Percentiles rank a stretch among this genome's conserved stretches.
Evolutionary conservation across 1,284 basidiomycete genomes (phyloP).

Genomic region (Trametes polyzona): DNA sequence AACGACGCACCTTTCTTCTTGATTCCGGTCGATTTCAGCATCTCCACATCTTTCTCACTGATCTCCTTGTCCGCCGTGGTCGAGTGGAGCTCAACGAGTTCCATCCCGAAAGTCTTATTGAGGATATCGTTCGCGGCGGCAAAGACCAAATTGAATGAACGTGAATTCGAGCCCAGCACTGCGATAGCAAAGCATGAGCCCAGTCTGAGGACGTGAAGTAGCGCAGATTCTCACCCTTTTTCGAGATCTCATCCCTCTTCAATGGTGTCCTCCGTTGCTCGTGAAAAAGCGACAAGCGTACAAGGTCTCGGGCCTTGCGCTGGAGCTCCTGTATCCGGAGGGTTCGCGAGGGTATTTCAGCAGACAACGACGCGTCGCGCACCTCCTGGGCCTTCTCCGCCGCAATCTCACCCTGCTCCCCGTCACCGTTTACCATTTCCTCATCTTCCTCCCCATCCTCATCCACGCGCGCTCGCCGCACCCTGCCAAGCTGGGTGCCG

Average conservation of each 20-base stretch:
- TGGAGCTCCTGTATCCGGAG: constrained; percentile 50
- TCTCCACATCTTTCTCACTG: constrained; percentile 46
- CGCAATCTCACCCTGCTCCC: constrained; percentile 1
- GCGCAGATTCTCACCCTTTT: constrained; percentile 70
- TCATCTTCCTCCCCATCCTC: constrained; percentile 28
- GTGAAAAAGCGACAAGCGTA: constrained; percentile 72
- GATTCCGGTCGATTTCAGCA: constrained; percentile 53
- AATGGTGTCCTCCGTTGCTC: constrained; percentile 66
- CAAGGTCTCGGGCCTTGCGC: constrained; percentile 66
- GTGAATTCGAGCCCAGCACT: constrained; percentile 65
- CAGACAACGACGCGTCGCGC: background rate
- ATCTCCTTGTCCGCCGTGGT: constrained; percentile 50
- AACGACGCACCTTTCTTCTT: constrained; percentile 51
- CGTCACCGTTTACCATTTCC: constrained; percentile 1
- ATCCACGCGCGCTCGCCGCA: constrained; percentile 19
- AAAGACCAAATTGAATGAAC: constrained; percentile 63
- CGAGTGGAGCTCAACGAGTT: constrained; percentile 73
- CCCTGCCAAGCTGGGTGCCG: constrained; percentile 15
- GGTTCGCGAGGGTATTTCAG: background rate
- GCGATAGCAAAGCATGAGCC: background rate
- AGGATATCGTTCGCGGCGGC: constrained; percentile 60
- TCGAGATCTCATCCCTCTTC: constrained; percentile 75
- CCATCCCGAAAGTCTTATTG: constrained; percentile 68
- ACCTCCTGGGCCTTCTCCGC: constrained; percentile 13
- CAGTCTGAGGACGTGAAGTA: background rate